phyloP scores from a whole-genome alignment of 768 basidiomycete species.

The Kwoniella sp. region DNA sequence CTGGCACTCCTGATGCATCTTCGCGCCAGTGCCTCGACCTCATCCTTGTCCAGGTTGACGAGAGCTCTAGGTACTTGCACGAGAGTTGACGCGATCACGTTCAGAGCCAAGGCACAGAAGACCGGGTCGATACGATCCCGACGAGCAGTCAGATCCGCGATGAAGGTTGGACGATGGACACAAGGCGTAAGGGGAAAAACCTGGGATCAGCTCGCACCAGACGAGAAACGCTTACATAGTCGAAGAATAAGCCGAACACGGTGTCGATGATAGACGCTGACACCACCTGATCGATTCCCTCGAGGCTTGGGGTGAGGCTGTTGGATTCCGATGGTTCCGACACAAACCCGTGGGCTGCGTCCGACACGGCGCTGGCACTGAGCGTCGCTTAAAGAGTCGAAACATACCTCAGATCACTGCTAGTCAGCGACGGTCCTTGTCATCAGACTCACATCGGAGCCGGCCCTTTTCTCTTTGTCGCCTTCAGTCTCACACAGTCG shows the following conservation, averaged over 20 bases:
- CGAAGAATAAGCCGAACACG: slow-evolving; percentile 37
- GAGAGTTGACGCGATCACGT: slow-evolving; percentile 72
- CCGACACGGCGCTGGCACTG: slow-evolving; percentile 25
- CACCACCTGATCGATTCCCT: slow-evolving; percentile 35
- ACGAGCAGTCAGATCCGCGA: slow-evolving; percentile 75
- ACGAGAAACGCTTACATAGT: slow-evolving; percentile 28
- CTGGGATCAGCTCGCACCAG: slow-evolving; percentile 7
- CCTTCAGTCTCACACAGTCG: slow-evolving; percentile 32
- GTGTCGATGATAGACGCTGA: slow-evolving; percentile 24
- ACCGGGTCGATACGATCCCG: slow-evolving; percentile 60
- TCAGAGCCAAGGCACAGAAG: slow-evolving; percentile 49
- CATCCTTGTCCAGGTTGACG: slow-evolving; percentile 68
- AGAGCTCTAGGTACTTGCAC: slow-evolving; percentile 87
- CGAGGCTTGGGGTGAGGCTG: slow-evolving; percentile 6
- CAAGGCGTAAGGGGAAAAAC: slow-evolving; percentile 90
- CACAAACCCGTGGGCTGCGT: slow-evolving; percentile 28
- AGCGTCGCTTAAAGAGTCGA: not conserved
- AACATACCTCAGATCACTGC: slow-evolving; percentile 16
- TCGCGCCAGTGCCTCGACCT: slow-evolving; percentile 76
- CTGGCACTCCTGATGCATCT: slow-evolving; percentile 62
- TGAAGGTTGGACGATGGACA: slow-evolving; percentile 84
- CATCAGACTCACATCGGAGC: slow-evolving; percentile 30
- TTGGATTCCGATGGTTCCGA: slow-evolving; percentile 1
- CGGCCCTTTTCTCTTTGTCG: slow-evolving; percentile 33
- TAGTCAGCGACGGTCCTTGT: slow-evolving; percentile 1